Percentiles rank a stretch among this genome's conserved stretches.
Conservation (phyloP, 1,139 yeast genomes). For the Magnusiomyces clavatus region DNA sequence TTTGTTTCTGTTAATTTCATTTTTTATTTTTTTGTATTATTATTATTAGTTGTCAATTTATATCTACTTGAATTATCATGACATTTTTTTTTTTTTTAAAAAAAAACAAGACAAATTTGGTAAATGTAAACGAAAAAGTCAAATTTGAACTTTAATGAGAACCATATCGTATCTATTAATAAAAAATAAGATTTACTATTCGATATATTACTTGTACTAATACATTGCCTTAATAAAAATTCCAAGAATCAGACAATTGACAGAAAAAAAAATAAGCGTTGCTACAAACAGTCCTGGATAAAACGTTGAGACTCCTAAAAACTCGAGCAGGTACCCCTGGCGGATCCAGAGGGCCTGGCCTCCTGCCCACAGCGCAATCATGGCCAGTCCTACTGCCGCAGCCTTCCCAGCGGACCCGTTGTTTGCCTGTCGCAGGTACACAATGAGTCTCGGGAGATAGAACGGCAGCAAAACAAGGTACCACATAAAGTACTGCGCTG, state of each 20-base stretch:
- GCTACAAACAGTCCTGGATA: conserved; percentile 53
- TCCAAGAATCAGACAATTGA: conserved; percentile 59
- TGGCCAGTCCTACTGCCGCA: conserved; percentile 19
- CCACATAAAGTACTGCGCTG: conserved; percentile 89
- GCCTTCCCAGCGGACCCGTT: neutral
- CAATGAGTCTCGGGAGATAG: conserved; percentile 40
- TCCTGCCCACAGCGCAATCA: conserved; percentile 51
- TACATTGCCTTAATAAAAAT: conserved; percentile 44
- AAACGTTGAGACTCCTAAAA: conserved; percentile 62
- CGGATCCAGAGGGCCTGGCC: conserved; percentile 75
- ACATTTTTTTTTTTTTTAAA: neutral
- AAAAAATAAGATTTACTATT: too few species aligned
- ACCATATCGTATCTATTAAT: too few species aligned
- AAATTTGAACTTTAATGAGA: too few species aligned
- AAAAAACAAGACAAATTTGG: neutral
- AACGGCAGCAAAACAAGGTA: conserved; percentile 78
- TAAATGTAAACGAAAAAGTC: too few species aligned
- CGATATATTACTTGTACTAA: too few species aligned
- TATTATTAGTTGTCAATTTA: neutral
- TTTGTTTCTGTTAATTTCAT: too few species aligned
- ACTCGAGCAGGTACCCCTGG: conserved; percentile 74
- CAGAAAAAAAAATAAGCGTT: conserved; percentile 56
- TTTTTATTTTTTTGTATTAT: too few species aligned
- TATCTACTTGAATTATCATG: neutral
- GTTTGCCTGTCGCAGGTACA: neutral